Evolutionary conservation across 1,284 basidiomycete genomes (phyloP), one percentile per base, ranked within the genome.

Genomic region (Pisolithus thermaeus): DNA sequence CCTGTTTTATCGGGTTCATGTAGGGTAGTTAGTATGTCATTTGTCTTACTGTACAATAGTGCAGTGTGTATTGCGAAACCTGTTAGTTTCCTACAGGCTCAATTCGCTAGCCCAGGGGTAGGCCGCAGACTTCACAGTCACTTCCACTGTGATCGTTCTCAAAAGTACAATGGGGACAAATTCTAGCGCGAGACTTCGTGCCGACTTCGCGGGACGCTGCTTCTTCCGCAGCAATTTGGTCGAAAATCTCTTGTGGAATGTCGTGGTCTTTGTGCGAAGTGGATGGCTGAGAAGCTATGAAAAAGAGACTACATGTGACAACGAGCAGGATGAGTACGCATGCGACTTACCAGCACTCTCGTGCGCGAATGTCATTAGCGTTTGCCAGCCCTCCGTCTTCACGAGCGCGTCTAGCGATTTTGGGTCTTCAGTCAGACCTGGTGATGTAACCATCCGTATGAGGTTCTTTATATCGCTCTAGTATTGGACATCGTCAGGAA

Each of bases 101-200:
- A 25, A 14, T 36, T n/a, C 38, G 32, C 59, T 53, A 71, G 18
- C 64, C 63, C 27, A 93, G 69, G 12, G 96, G 96, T 61, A 99
- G 70, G 22, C 92, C 90, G 69, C 96, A 99, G 35, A 98, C 87
- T 57, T 97, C 92, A 67, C 96, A 99, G 65, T 99, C 96, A 7
- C 73, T 76, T 11, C 83, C 80, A 5, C 81, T 78, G 48, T 84
- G 77, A 4, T 74, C 72, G 68, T 99, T 99, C 70, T 92, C 92
- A 63, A 92, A 97, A 8, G 97, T 99, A 72, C 96, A 98, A 67
- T 98, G 93, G 9, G 94, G 95, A 67, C 97, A 99, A 36, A 87
- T 76, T 56, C 78, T 79, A 48, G 77, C 68, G 30, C 69, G 71
- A 23, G 61, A 63, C 27, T 61, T 63, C 36, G n/a, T n/a, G n/a